Evolutionary conservation across 108 stramenopile genomes (phyloP).

Genomic region (Stephanodiscus triporus): DNA sequence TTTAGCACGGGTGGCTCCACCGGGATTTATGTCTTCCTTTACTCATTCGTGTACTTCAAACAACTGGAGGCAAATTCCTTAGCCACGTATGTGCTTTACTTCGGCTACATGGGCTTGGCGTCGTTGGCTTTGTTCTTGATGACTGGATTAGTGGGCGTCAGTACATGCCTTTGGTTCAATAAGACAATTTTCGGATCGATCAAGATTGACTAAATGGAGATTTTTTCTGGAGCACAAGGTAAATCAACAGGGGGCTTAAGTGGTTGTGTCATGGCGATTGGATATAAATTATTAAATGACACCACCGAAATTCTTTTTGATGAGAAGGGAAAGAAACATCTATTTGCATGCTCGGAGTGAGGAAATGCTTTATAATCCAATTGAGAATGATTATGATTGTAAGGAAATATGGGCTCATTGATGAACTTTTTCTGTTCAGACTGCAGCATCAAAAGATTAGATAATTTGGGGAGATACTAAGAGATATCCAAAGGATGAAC

Average conservation of each 20-base stretch:
- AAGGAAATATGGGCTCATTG: not conserved
- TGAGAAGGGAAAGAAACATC: not conserved
- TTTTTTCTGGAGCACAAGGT: not conserved
- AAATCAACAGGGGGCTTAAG: not conserved
- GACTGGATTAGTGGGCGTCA: conserved; percentile 95
- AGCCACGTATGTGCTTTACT: conserved; percentile 96
- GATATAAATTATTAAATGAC: not conserved
- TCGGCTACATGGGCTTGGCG: conserved; percentile 97
- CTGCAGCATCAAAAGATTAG: too few relatives aligned
- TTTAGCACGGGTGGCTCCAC: conserved; percentile 90
- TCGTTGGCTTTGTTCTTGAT: conserved; percentile 91
- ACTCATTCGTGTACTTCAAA: conserved; percentile 93
- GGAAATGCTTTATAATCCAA: not conserved
- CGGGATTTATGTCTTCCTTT: conserved; percentile 95
- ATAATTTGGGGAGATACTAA: too few relatives aligned
- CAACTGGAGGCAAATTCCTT: conserved; percentile 85
- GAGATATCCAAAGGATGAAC: too few relatives aligned
- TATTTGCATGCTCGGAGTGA: not conserved
- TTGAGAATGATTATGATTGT: not conserved
- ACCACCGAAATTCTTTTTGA: not conserved
- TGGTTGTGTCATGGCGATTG: not conserved
- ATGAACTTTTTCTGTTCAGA: too few relatives aligned
- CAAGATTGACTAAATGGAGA: conserved; percentile 90
- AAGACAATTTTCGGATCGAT: conserved; percentile 93
- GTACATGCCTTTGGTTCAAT: conserved; percentile 93